phyloP scores from a whole-genome alignment of 768 basidiomycete genomes.

The Termitomyces sp. region DNA sequence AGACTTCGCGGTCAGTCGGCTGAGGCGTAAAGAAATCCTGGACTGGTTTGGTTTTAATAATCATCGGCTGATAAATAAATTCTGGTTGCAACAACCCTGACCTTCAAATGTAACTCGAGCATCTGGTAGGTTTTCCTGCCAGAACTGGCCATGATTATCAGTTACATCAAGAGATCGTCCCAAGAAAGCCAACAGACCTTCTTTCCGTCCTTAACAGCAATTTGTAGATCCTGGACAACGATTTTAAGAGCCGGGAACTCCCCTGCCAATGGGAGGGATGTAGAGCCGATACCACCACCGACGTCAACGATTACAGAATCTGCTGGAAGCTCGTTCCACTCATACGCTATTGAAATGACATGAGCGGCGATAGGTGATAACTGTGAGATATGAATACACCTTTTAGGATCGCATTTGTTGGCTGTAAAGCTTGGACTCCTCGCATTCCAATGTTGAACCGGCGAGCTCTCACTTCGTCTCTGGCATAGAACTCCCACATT shows the following conservation, averaged over 20 bases:
- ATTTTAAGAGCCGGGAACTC: slow-evolving; percentile 24
- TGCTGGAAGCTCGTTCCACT: slow-evolving; percentile 2
- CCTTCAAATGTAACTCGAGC: slow-evolving; percentile 8
- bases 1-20: background rate
- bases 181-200: background rate
- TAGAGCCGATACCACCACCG: slow-evolving; percentile 28
- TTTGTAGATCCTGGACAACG: slow-evolving; percentile 24
- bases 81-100: background rate
- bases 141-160: background rate
- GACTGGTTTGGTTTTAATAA: background rate
- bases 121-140: background rate
- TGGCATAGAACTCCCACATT: slow-evolving; percentile 21
- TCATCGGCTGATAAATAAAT: background rate
- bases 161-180: background rate
- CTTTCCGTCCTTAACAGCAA: slow-evolving; percentile 17
- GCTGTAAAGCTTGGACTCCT: slow-evolving; percentile 19
- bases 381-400: background rate
- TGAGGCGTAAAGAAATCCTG: slow-evolving; percentile 7
- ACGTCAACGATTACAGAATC: slow-evolving; percentile 24
- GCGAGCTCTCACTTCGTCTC: slow-evolving; percentile 10
- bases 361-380: background rate
- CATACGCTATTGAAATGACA: slow-evolving; percentile 1
- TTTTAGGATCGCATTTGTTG: slow-evolving; percentile 13
- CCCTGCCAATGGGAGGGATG: slow-evolving; percentile 21
- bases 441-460: slow-evolving; percentile 28